Evolutionary conservation across 192 early-diverging fungal genomes (phyloP), one percentile per base, ranked within the genome.

Genomic region (Dimargaris cristalligena): DNA sequence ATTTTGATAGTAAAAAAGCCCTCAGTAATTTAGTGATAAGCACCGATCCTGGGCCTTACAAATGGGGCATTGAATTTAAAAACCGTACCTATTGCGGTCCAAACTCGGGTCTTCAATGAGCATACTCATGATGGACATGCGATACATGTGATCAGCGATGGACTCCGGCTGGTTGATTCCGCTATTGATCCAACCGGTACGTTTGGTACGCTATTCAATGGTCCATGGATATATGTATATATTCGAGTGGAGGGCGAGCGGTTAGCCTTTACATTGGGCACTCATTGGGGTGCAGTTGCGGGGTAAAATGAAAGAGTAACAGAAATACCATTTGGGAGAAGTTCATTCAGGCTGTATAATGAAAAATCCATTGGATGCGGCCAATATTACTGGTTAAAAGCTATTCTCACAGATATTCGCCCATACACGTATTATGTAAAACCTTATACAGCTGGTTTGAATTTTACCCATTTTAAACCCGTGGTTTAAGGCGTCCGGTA

Each of bases 91-190:
- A 18, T 78, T 64, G 8, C 77, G 71, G 62, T 88, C 72, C 18
- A 89, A 60, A 26, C 66, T 49, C 22, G 72, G 63, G 69, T 95
- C 90, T 54, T 88, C 75, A 50, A 90, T 67, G 10, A 91, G 67
- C 73, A 95, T 76, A 2, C 89, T 86, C 78, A 95, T 85, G 14
- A 95, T 78, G 1, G 79, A 75, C 90, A 97, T 93, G 20, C 91
- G 78, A 75, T 94, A 79, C 93, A 97, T 97, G 68, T 97, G 93
- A 70, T 97, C 93, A 18, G 81, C 76, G 35, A 97, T 92, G 4
- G 87, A 90, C 63, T 97, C 93, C 58, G 90, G 78, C 14, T 69
- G 64, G 18, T 67, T 48, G 44, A 97, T 73, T 0, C 74, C 72
- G 65, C 75, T 62, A 67, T 89, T 78, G 47, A 97, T 50, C 93